phyloP scores from a whole-genome alignment of 257 asterid genomes.

The Ocimum tenuiflorum region DNA sequence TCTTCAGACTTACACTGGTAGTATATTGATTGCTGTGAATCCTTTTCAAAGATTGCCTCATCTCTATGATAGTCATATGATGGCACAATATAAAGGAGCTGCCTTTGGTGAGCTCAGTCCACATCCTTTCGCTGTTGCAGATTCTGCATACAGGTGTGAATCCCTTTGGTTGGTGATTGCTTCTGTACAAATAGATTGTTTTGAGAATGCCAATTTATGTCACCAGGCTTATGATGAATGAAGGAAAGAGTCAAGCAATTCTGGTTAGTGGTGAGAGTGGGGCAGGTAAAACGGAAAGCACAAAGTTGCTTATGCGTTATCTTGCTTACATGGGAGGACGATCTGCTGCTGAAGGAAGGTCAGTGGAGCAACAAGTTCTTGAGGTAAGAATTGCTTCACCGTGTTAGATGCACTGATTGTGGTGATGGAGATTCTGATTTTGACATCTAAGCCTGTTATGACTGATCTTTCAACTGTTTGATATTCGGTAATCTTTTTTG shows the following conservation, averaged over 20 bases:
- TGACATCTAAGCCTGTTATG: not conserved
- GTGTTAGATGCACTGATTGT: not conserved
- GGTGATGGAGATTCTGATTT: constrained; percentile 9
- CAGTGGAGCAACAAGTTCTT: constrained; percentile 94
- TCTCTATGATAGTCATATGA: constrained; percentile 85
- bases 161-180: constrained; percentile 16
- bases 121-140: constrained; percentile 98
- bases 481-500: constrained; percentile 23
- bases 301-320: constrained; percentile 88
- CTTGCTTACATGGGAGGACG: constrained; percentile 99
- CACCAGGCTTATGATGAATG: constrained; percentile 90
- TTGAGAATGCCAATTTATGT: constrained; percentile 39
- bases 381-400: constrained; percentile 54
- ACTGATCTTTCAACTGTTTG: not conserved
- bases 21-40: constrained; percentile 89
- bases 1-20: constrained; percentile 90
- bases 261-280: constrained; percentile 99
- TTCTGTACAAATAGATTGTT: constrained; percentile 30
- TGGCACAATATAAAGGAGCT: constrained; percentile 83
- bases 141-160: constrained; percentile 89
- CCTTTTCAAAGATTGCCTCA: constrained; percentile 89
- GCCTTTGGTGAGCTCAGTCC: constrained; percentile 87
- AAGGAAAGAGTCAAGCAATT: constrained; percentile 87
- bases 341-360: constrained; percentile 73
- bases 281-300: constrained; percentile 99